Evolutionary conservation across 768 basidiomycete genomes (phyloP).

Genomic region (Mycena maculata): DNA sequence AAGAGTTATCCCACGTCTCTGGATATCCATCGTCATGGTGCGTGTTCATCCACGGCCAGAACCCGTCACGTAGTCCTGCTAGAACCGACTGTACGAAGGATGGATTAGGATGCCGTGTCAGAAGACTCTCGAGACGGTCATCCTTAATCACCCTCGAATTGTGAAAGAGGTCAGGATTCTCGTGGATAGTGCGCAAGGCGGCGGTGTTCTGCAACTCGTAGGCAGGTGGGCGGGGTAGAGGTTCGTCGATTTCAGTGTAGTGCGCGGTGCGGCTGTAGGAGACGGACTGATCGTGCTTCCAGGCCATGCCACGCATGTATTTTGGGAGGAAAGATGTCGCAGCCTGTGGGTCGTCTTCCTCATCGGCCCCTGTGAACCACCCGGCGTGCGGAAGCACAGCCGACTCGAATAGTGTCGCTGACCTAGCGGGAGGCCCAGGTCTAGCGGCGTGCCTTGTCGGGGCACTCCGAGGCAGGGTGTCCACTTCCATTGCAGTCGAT

Average conservation of each 20-base stretch:
- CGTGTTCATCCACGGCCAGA: background rate
- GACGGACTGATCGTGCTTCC: background rate
- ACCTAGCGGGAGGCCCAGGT: slow-evolving; percentile 14
- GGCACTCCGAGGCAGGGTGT: slow-evolving; percentile 1
- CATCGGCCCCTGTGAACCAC: background rate
- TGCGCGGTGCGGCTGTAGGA: slow-evolving; percentile 4
- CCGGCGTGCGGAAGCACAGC: background rate
- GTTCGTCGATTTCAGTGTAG: background rate
- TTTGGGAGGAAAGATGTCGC: slow-evolving; percentile 1
- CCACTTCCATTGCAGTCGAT: slow-evolving; percentile 5
- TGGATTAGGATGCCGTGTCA: background rate
- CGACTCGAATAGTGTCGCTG: slow-evolving; percentile 1
- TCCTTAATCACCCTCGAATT: background rate
- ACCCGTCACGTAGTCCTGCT: background rate
- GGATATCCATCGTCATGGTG: background rate
- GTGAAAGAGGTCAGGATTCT: background rate
- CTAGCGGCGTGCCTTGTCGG: background rate
- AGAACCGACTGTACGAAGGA: background rate
- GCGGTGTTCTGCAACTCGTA: background rate
- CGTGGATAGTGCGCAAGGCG: background rate
- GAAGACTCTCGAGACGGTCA: background rate
- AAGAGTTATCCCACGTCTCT: background rate
- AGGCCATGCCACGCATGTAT: slow-evolving; percentile 13
- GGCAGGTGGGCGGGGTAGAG: background rate
- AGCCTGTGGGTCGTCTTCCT: background rate